These are phyloP conservation scores for Fraxinus quadrangulata DNA, from an alignment of 257 asterid species.

Conservation along the genomic window DNA sequence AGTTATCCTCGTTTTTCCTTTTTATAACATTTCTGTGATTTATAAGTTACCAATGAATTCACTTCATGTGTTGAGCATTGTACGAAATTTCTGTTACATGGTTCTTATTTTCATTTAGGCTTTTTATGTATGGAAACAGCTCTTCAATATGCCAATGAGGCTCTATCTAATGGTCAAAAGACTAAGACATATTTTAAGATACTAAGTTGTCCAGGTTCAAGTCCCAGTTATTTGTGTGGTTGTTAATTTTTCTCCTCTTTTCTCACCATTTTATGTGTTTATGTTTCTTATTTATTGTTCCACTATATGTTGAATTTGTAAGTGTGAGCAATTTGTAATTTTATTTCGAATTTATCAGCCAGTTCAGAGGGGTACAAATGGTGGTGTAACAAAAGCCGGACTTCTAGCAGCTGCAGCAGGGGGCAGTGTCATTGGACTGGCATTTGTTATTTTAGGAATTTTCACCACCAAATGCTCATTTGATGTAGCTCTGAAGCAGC, in stretches of 20 bases:
- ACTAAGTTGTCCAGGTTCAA: background rate
- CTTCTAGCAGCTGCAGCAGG: conserved; percentile 87
- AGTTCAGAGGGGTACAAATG: conserved; percentile 91
- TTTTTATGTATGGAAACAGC: too few relatives aligned
- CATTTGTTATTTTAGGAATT: conserved; percentile 69
- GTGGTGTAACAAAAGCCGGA: conserved; percentile 89
- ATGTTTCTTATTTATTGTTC: too few relatives aligned
- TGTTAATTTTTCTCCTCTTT: background rate
- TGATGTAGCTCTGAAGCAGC: conserved; percentile 62
- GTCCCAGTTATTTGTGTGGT: background rate
- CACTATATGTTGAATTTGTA: background rate
- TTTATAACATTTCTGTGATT: background rate
- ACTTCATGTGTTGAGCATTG: background rate
- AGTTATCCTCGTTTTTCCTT: background rate
- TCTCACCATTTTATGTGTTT: background rate
- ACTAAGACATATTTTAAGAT: too few relatives aligned
- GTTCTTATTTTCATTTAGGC: background rate
- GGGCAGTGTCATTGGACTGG: conserved; percentile 70
- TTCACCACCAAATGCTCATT: conserved; percentile 61
- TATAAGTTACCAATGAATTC: background rate
- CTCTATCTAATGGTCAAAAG: too few relatives aligned
- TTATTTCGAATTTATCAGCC: conserved; percentile 49
- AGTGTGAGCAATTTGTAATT: background rate
- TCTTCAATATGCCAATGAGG: background rate
- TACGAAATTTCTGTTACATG: background rate